These are phyloP conservation scores for Ganoderma lingzhi DNA, from an alignment of 1,284 basidiomycete species.

Conservation along the genomic window DNA sequence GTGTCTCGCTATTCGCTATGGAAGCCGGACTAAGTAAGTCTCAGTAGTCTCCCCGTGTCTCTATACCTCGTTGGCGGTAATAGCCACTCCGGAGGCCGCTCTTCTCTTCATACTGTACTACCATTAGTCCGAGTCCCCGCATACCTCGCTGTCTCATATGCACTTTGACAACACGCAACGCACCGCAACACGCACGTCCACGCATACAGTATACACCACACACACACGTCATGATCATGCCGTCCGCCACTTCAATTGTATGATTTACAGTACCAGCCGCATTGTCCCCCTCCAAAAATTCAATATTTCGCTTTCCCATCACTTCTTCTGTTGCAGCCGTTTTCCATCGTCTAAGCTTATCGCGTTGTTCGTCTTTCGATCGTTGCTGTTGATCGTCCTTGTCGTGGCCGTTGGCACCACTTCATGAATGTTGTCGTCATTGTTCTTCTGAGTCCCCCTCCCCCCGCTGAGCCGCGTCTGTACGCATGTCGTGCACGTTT, in stretches of 20 bases:
- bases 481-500: neutral
- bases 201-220: slow-evolving; percentile 3
- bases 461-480: neutral
- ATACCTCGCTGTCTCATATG: slow-evolving; percentile 31
- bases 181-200: slow-evolving; percentile 10
- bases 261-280: slow-evolving; percentile 3
- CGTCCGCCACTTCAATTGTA: slow-evolving; percentile 4
- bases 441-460: neutral
- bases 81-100: slow-evolving; percentile 5
- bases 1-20: slow-evolving; percentile 7
- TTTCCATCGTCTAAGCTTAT: neutral
- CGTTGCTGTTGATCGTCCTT: neutral
- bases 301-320: neutral
- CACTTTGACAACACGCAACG: slow-evolving; percentile 20
- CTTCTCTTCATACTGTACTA: slow-evolving; percentile 31
- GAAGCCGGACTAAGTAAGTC: slow-evolving; percentile 11
- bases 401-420: neutral
- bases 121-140: slow-evolving; percentile 21
- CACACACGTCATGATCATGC: slow-evolving; percentile 8
- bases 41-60: slow-evolving; percentile 6
- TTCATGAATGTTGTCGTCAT: neutral
- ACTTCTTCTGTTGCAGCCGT: neutral
- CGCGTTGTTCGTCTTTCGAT: slow-evolving; percentile 58
- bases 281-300: neutral
- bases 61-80: neutral